phyloP scores from a whole-genome alignment of 805 yeast species.

The Ogataea pilisensis region DNA sequence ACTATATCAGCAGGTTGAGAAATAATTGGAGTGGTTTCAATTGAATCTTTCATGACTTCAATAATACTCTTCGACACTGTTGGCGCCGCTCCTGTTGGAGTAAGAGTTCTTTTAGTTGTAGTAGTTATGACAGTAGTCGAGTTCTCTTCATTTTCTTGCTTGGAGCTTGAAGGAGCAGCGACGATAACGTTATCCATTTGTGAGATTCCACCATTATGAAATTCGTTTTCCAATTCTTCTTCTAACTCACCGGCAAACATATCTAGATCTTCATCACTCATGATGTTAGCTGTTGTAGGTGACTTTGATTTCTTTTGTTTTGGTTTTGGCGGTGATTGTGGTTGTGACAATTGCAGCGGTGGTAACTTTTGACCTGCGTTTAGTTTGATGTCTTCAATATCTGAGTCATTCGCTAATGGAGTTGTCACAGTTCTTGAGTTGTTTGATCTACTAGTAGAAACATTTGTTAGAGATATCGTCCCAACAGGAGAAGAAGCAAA shows the following conservation, averaged over 20 bases:
- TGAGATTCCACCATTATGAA: neutral
- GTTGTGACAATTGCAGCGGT: neutral
- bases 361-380: conserved; percentile 2
- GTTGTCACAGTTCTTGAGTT: neutral
- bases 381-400: conserved; percentile 17
- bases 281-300: neutral
- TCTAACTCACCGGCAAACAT: conserved; percentile 23
- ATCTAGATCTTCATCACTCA: conserved; percentile 23
- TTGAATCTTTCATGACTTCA: conserved; percentile 5
- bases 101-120: too few species aligned
- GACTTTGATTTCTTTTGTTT: neutral
- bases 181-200: too few species aligned
- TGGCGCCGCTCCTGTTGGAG: neutral
- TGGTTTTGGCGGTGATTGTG: neutral
- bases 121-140: too few species aligned
- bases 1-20: neutral
- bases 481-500: neutral
- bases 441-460: neutral
- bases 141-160: too few species aligned
- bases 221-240: conserved; percentile 15
- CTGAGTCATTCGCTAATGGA: conserved; percentile 9
- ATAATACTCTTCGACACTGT: conserved; percentile 2
- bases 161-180: neutral
- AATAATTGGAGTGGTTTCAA: neutral
- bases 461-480: neutral